These are phyloP conservation scores for Russula lepida DNA, from an alignment of 768 basidiomycete genomes.

Conservation along the genomic window DNA sequence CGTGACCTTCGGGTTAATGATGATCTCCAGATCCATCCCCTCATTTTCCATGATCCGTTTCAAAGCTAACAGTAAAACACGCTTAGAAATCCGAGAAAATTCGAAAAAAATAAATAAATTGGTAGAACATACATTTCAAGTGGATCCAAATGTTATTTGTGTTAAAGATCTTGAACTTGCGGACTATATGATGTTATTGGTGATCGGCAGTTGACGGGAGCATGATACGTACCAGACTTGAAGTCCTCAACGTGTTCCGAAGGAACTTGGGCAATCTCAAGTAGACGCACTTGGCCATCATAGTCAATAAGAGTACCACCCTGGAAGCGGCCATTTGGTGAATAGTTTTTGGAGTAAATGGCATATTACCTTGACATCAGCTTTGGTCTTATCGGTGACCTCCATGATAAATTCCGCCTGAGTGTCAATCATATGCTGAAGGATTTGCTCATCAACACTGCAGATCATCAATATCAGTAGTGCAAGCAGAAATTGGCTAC, in stretches of 20 bases:
- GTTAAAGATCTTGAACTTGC: constrained; percentile 94
- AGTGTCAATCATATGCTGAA: constrained; percentile 78
- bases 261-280: constrained; percentile 93
- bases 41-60: constrained; percentile 86
- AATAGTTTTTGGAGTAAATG: background rate
- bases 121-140: constrained; percentile 45
- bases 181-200: constrained; percentile 34
- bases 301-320: constrained; percentile 89
- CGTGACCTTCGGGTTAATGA: constrained; percentile 83
- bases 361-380: constrained; percentile 45
- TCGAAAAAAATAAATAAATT: background rate
- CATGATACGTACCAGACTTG: constrained; percentile 49
- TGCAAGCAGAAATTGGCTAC: background rate
- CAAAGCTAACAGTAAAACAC: constrained; percentile 45
- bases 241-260: constrained; percentile 92
- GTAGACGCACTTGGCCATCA: constrained; percentile 77
- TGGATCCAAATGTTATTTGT: constrained; percentile 80
- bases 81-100: background rate
- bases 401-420: constrained; percentile 89
- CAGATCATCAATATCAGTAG: background rate
- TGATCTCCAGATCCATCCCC: constrained; percentile 88
- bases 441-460: constrained; percentile 42
- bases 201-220: background rate
- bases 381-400: constrained; percentile 96
- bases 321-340: constrained; percentile 26